Percentiles rank a stretch among this genome's conserved stretches.
These are phyloP conservation scores for Scenedesmus sp. DNA, from an alignment of 163 green algal species.

Conservation along the genomic window DNA sequence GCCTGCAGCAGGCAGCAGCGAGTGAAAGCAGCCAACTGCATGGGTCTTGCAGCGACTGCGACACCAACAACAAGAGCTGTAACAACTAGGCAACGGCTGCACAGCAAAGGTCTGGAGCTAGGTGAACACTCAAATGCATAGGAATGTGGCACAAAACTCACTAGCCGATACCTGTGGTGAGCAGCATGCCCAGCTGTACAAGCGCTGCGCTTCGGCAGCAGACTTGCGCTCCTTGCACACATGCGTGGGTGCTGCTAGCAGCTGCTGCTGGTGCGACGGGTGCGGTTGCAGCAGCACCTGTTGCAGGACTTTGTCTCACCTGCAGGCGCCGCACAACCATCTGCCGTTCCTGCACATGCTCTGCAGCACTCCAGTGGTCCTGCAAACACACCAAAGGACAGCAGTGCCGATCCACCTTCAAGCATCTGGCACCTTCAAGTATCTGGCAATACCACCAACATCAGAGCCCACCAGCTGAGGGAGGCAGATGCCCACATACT, in stretches of 20 bases:
- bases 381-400: not conserved
- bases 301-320: slow-evolving; percentile 29
- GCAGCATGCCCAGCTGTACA: not conserved
- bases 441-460: no score
- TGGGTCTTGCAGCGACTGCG: not conserved
- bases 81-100: no score
- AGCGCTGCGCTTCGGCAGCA: not conserved
- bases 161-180: not conserved
- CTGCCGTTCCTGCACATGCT: slow-evolving; percentile 69
- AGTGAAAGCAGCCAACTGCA: not conserved
- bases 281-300: not conserved
- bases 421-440: not conserved
- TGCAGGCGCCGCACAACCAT: slow-evolving; percentile 71
- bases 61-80: no score
- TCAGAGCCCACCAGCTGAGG: no score
- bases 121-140: no score
- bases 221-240: not conserved
- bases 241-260: not conserved
- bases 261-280: not conserved
- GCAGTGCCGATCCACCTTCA: not conserved
- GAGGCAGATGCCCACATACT: no score
- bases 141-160: not conserved
- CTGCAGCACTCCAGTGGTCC: slow-evolving; percentile 70
- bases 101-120: no score
- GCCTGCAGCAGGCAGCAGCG: slow-evolving; percentile 24